Percentiles rank a stretch among this genome's conserved stretches.
phyloP scores from a whole-genome alignment of 352 stramenopile genomes.

The Phytophthora vignae region DNA sequence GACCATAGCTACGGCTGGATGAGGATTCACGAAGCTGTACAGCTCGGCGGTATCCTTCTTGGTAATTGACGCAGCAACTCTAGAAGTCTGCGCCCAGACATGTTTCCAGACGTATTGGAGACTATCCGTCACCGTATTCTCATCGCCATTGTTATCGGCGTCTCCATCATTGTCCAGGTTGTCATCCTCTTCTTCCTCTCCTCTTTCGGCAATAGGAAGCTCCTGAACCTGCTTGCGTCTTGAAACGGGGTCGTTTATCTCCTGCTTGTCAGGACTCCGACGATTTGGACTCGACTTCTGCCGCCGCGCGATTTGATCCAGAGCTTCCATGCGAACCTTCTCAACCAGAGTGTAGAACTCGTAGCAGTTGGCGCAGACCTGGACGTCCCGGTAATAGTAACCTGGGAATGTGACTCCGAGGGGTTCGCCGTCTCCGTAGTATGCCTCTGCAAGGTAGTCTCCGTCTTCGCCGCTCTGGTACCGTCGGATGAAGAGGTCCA shows the following conservation, averaged over 20 bases:
- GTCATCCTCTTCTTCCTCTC: slow-evolving; percentile 31
- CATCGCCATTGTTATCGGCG: background rate
- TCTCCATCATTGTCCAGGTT: background rate
- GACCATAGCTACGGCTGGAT: slow-evolving; percentile 83
- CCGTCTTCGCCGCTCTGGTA: slow-evolving; percentile 81
- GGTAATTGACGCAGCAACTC: slow-evolving; percentile 40
- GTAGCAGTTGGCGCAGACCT: slow-evolving; percentile 84
- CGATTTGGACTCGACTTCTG: slow-evolving; percentile 27
- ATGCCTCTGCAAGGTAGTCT: slow-evolving; percentile 77
- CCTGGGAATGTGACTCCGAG: slow-evolving; percentile 79
- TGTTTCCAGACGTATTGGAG: slow-evolving; percentile 45
- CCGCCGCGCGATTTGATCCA: slow-evolving; percentile 48
- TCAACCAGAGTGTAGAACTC: slow-evolving; percentile 84
- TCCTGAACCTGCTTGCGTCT: slow-evolving; percentile 15
- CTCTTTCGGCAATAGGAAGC: slow-evolving; percentile 26
- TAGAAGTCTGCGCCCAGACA: slow-evolving; percentile 46
- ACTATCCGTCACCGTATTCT: slow-evolving; percentile 5
- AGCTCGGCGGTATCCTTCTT: slow-evolving; percentile 83
- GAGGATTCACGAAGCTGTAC: slow-evolving; percentile 82
- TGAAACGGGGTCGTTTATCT: background rate
- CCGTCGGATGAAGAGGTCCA: slow-evolving; percentile 79
- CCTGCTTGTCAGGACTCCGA: slow-evolving; percentile 16
- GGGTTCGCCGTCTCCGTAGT: slow-evolving; percentile 79
- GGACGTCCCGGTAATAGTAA: slow-evolving; percentile 86
- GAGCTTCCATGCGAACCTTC: slow-evolving; percentile 72